Percentiles rank a stretch among this genome's conserved stretches.
Conservation (phyloP, 257 asterid species). For the Solanum verrucosum region DNA sequence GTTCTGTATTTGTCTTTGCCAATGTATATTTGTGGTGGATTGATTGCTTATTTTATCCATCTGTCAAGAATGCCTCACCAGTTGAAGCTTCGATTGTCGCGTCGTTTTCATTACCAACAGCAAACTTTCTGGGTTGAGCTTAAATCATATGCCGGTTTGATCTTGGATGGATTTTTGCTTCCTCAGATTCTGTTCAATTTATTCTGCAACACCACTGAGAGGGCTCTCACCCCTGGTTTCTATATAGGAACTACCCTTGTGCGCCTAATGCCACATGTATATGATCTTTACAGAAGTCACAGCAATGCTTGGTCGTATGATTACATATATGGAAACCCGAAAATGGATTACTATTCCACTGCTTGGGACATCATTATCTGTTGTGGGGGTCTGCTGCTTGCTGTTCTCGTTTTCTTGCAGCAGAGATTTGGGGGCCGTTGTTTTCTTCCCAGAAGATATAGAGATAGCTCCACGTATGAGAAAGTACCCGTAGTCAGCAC, state of each 20-base stretch:
- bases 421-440: constrained; percentile 70
- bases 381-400: constrained; percentile 43
- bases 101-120: not conserved
- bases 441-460: constrained; percentile 45
- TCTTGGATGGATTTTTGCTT: constrained; percentile 67
- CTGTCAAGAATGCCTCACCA: constrained; percentile 27
- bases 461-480: constrained; percentile 44
- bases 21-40: constrained; percentile 54
- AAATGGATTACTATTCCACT: constrained; percentile 70
- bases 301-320: constrained; percentile 35
- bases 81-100: constrained; percentile 10
- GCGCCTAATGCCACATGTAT: constrained; percentile 68
- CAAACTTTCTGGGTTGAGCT: constrained; percentile 57
- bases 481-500: constrained; percentile 50
- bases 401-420: constrained; percentile 55
- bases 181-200: constrained; percentile 76
- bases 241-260: constrained; percentile 60
- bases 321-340: constrained; percentile 71
- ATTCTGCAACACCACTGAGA: constrained; percentile 39
- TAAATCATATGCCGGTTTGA: constrained; percentile 61
- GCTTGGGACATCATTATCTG: constrained; percentile 70
- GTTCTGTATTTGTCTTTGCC: constrained; percentile 61
- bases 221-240: constrained; percentile 56
- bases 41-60: constrained; percentile 58
- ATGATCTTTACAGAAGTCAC: constrained; percentile 64